Conservation (phyloP, 176 grass and related monocot species). For the Carex parvula region DNA sequence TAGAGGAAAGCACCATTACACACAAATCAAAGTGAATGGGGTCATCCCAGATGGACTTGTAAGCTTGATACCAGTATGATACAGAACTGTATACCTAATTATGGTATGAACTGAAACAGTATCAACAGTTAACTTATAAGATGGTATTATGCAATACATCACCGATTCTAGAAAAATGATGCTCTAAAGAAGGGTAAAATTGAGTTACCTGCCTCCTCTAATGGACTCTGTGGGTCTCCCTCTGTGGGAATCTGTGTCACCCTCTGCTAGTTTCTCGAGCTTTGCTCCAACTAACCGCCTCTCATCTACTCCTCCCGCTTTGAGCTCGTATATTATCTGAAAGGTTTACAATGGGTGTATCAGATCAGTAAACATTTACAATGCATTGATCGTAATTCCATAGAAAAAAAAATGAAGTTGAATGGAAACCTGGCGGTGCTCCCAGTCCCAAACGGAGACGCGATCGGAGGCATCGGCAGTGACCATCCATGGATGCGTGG, state of each 20-base stretch:
- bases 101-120: neutral
- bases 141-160: neutral
- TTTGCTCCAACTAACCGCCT: slow-evolving; percentile 83
- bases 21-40: neutral
- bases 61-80: neutral
- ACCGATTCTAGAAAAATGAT: neutral
- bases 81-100: neutral
- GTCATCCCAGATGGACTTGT: neutral
- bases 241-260: slow-evolving; percentile 69
- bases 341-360: neutral
- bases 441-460: slow-evolving; percentile 96
- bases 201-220: slow-evolving; percentile 79
- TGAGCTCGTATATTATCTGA: slow-evolving; percentile 96
- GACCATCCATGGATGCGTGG: slow-evolving; percentile 96
- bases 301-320: slow-evolving; percentile 92
- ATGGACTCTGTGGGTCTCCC: slow-evolving; percentile 96
- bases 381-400: slow-evolving; percentile 12
- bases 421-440: slow-evolving; percentile 68
- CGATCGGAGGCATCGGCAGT: slow-evolving; percentile 88
- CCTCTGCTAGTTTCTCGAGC: slow-evolving; percentile 95
- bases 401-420: neutral
- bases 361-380: neutral
- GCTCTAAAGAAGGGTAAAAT: neutral
- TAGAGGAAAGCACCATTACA: neutral
- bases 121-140: neutral